Evolutionary conservation across 2,329 filamentous ascomycete species (phyloP).

Genomic region (Tolypocladium tropicale): DNA sequence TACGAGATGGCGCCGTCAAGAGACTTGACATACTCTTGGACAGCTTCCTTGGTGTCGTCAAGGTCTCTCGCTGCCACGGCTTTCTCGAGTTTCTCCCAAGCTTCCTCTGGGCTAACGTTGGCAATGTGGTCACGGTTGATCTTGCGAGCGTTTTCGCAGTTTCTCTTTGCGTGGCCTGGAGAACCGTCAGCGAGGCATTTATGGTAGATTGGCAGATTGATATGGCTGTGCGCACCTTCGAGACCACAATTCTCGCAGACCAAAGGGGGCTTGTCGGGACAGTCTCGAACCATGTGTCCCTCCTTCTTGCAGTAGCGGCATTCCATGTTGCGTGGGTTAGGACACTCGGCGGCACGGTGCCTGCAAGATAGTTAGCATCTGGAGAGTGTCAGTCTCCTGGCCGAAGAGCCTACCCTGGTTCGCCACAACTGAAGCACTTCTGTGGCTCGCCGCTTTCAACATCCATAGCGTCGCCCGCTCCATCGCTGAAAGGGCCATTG

Average conservation of each 20-base stretch:
- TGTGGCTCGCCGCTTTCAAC: neutral
- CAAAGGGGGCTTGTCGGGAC: constrained; percentile 46
- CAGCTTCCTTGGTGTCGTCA: constrained; percentile 50
- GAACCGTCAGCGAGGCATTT: constrained; percentile 4
- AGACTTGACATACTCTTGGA: constrained; percentile 52
- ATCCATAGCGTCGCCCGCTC: neutral
- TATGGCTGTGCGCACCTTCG: constrained; percentile 34
- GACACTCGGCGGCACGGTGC: constrained; percentile 24
- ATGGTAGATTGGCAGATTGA: neutral
- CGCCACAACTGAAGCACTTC: constrained; percentile 27
- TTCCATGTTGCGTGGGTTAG: constrained; percentile 18
- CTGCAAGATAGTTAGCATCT: constrained; percentile 9
- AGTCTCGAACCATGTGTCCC: constrained; percentile 49
- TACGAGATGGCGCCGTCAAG: constrained; percentile 45
- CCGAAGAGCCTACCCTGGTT: constrained; percentile 18
- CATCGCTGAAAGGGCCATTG: neutral
- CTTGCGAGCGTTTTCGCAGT: constrained; percentile 50
- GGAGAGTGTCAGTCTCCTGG: neutral
- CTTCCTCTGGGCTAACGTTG: constrained; percentile 39
- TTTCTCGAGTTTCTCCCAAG: constrained; percentile 45
- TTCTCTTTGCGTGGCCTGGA: constrained; percentile 42
- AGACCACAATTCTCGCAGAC: constrained; percentile 52
- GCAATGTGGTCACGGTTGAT: constrained; percentile 42
- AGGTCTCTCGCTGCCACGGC: constrained; percentile 46
- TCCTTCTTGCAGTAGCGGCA: constrained; percentile 38